Evolutionary conservation across 2,329 filamentous ascomycete genomes (phyloP), one percentile per base, ranked within the genome.

Genomic region (Nemania sp.): DNA sequence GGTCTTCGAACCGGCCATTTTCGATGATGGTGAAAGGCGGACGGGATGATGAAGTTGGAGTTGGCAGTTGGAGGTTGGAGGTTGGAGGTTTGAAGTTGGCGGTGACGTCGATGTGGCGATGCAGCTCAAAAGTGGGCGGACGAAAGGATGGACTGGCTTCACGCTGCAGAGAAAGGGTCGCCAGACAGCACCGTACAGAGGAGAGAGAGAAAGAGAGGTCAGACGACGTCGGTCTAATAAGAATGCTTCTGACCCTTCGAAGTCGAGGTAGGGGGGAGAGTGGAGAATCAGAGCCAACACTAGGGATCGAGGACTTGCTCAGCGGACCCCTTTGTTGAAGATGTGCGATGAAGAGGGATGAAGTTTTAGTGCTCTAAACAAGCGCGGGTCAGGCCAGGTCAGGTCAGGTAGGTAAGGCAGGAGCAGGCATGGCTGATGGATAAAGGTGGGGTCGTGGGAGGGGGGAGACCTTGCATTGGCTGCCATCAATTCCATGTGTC

Each of bases 1-100:
- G 57, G 62, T 45, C 46, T 55, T 59, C 33, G 57, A 45, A 43
- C 60, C 61, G 37, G 68, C 63, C 63, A 66, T 68, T 40, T 51
- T 44, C 49, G 56, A 33, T 23, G 15, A 17, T 24, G 22, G 15
- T 40, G 22, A 23, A 17, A 12, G 14, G 17, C 23, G n/a, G 17
- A 30, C 28, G 12, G 19, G 42, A n/a, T n/a, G n/a, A n/a, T n/a
- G n/a, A n/a, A n/a, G n/a, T n/a, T n/a, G n/a, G n/a, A n/a, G n/a
- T n/a, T n/a, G n/a, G n/a, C n/a, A n/a, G n/a, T n/a, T n/a, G n/a
- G n/a, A n/a, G n/a, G n/a, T n/a, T n/a, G n/a, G n/a, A n/a, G n/a
- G n/a, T n/a, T n/a, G n/a, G n/a, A n/a, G n/a, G n/a, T n/a, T n/a
- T n/a, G n/a, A n/a, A n/a, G n/a, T n/a, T n/a, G n/a, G n/a, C n/a